Evolutionary conservation across 1,139 yeast genomes (phyloP).

Genomic region (Scheffersomyces illinoinensis): DNA sequence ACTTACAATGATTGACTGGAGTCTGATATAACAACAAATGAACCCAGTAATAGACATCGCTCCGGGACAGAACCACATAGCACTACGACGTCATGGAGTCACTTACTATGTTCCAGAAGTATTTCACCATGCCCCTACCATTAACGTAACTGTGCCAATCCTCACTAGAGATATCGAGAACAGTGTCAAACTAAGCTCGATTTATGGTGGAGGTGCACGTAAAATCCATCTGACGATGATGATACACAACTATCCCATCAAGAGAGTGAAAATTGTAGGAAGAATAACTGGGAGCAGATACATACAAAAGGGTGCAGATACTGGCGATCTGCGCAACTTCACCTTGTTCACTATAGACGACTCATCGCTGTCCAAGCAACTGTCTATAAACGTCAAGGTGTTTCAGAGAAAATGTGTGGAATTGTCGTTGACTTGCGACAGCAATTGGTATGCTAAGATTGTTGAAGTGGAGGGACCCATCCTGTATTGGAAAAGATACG

Average conservation of each 20-base stretch:
- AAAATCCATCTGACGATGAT: constrained; percentile 13
- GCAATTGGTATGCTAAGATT: constrained; percentile 7
- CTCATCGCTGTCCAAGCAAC: constrained; percentile 18
- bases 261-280: constrained; percentile 27
- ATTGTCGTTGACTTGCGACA: constrained; percentile 9
- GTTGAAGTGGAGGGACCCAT: constrained; percentile 9
- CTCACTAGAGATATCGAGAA: constrained; percentile 25
- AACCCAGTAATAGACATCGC: constrained; percentile 25
- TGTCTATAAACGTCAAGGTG: constrained; percentile 13
- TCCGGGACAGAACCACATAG: constrained; percentile 32
- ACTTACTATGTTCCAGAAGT: constrained; percentile 33
- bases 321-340: neutral
- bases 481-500: neutral
- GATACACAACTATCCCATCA: constrained; percentile 38
- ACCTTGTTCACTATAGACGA: constrained; percentile 24
- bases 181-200: neutral
- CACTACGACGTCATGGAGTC: constrained; percentile 18
- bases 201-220: neutral
- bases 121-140: constrained; percentile 33
- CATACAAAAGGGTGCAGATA: neutral
- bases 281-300: constrained; percentile 18
- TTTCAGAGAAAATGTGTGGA: constrained; percentile 8
- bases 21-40: neutral
- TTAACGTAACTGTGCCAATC: constrained; percentile 24
- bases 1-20: neutral